phyloP scores from a whole-genome alignment of 1,284 basidiomycete species.

The Austroboletus novae-zelandiae region DNA sequence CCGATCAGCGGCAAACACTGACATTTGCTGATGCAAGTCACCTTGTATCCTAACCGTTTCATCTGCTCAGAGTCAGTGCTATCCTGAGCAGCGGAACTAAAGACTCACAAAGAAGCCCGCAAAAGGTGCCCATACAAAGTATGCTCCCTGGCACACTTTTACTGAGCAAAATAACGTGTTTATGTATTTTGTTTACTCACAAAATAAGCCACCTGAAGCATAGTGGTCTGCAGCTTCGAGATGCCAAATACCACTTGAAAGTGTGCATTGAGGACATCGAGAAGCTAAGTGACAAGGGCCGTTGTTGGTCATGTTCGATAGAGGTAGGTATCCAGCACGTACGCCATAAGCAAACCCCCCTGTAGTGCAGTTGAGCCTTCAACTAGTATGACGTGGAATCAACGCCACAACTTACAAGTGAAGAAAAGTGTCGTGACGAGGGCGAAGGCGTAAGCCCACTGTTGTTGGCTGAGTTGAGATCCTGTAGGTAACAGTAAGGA shows the following conservation, averaged over 20 bases:
- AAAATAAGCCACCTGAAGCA: slow-evolving; percentile 86
- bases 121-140: slow-evolving; percentile 61
- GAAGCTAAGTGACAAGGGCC: slow-evolving; percentile 45
- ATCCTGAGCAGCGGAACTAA: background rate
- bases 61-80: slow-evolving; percentile 40
- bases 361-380: slow-evolving; percentile 14
- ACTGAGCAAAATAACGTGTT: slow-evolving; percentile 2
- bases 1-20: slow-evolving; percentile 4
- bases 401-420: slow-evolving; percentile 53
- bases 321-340: slow-evolving; percentile 18
- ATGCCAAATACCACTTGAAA: slow-evolving; percentile 74
- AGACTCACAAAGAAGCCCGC: slow-evolving; percentile 52
- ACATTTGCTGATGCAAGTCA: slow-evolving; percentile 16
- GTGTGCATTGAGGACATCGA: slow-evolving; percentile 84
- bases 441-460: slow-evolving; percentile 60
- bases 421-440: slow-evolving; percentile 82
- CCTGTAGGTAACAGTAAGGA: slow-evolving; percentile 30
- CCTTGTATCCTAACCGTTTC: slow-evolving; percentile 60
- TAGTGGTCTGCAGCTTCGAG: slow-evolving; percentile 75
- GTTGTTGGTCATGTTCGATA: background rate
- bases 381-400: background rate
- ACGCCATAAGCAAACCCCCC: slow-evolving; percentile 77
- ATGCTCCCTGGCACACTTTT: slow-evolving; percentile 49
- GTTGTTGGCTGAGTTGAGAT: slow-evolving; percentile 43
- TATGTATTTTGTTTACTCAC: slow-evolving; percentile 30